These are phyloP conservation scores for Cerioporus squamosus DNA, from an alignment of 1,284 basidiomycete species.

Conservation along the genomic window DNA sequence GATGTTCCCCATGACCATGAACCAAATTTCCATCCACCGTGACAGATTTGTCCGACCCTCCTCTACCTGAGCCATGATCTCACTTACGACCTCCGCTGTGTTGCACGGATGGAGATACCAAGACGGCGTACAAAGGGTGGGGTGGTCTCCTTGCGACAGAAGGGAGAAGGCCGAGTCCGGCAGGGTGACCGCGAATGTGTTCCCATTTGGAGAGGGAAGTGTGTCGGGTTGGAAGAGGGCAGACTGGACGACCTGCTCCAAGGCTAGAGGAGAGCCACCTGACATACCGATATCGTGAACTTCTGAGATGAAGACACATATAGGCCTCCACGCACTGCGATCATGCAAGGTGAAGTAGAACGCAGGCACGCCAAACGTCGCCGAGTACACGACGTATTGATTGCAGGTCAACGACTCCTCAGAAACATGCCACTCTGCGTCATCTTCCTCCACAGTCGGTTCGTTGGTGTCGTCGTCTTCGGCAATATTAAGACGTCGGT, in stretches of 20 bases:
- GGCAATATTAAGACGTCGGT: background rate
- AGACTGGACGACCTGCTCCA: conserved; percentile 58
- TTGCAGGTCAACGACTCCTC: conserved; percentile 42
- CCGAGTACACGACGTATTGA: conserved; percentile 73
- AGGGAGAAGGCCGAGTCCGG: conserved; percentile 65
- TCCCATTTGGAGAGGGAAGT: conserved; percentile 45
- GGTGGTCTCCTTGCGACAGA: conserved; percentile 84
- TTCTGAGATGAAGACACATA: background rate
- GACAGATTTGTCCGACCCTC: conserved; percentile 35
- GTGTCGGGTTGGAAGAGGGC: conserved; percentile 58
- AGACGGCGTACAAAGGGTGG: conserved; percentile 66
- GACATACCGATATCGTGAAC: conserved; percentile 1
- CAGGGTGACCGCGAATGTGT: conserved; percentile 54
- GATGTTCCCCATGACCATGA: conserved; percentile 68
- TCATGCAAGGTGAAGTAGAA: conserved; percentile 78
- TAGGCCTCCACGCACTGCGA: conserved; percentile 45
- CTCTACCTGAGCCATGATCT: conserved; percentile 59
- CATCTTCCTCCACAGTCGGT: conserved; percentile 6
- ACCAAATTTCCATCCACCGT: conserved; percentile 74
- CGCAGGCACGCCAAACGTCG: conserved; percentile 76
- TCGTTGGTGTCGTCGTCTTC: background rate
- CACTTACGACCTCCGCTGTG: conserved; percentile 63
- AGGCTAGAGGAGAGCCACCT: conserved; percentile 69
- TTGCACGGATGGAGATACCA: conserved; percentile 89
- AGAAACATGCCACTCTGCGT: conserved; percentile 12